These are phyloP conservation scores for Oryza officinalis DNA, from an alignment of 176 grass and related monocot genomes.

Conservation along the genomic window DNA sequence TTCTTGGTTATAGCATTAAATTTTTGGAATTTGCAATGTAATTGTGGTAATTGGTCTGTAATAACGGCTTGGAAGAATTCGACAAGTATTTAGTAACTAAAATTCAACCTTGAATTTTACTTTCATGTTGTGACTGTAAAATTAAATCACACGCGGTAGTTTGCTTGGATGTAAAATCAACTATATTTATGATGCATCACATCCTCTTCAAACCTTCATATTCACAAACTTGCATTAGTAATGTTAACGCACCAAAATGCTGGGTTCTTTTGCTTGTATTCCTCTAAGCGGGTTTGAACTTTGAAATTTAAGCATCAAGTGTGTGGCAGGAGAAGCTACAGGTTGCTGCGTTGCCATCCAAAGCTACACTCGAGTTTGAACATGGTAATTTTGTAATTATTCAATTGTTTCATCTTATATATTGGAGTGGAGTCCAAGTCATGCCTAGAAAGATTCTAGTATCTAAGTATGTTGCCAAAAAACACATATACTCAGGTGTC, in stretches of 20 bases:
- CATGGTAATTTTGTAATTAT: slow-evolving; percentile 45
- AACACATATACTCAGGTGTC: slow-evolving; percentile 47
- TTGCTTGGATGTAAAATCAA: not conserved
- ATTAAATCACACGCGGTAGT: not conserved
- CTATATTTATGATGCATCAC: not conserved
- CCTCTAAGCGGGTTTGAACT: not conserved
- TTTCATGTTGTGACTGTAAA: not conserved
- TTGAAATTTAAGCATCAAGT: not conserved
- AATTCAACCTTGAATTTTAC: not conserved
- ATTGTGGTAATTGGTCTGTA: not conserved
- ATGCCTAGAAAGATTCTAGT: slow-evolving; percentile 23
- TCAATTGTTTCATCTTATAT: slow-evolving; percentile 18
- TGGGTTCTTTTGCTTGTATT: not conserved
- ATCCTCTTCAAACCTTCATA: not conserved
- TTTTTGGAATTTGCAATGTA: not conserved
- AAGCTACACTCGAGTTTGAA: slow-evolving; percentile 57
- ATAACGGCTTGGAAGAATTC: not conserved
- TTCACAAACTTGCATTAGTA: not conserved
- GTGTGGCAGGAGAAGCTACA: slow-evolving; percentile 62
- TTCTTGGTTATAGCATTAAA: not conserved
- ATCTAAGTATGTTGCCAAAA: slow-evolving; percentile 42
- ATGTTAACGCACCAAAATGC: not conserved
- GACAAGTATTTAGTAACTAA: not conserved
- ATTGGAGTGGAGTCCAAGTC: slow-evolving; percentile 11
- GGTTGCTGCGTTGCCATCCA: slow-evolving; percentile 50